Evolutionary conservation across 2,329 filamentous ascomycete species (phyloP).

Genomic region (Lasiodiplodia sp.): DNA sequence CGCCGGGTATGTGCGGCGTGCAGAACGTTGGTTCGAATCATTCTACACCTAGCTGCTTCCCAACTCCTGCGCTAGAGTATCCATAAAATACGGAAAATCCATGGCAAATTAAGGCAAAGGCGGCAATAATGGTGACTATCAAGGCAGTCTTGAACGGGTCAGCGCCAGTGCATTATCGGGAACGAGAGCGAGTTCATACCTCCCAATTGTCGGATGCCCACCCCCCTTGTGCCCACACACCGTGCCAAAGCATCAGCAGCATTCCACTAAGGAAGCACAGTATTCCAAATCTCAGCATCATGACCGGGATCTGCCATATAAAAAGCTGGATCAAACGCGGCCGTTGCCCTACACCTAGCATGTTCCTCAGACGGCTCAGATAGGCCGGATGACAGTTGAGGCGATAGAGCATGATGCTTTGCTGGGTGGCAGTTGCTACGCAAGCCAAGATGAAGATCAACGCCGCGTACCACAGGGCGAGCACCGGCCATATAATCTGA

Average conservation of each 20-base stretch:
- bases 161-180: neutral
- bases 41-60: neutral
- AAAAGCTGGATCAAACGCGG: neutral
- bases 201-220: neutral
- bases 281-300: slow-evolving; percentile 3
- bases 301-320: slow-evolving; percentile 4
- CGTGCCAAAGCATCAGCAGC: neutral
- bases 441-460: neutral
- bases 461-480: neutral
- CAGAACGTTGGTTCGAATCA: neutral
- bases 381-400: neutral
- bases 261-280: neutral
- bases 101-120: neutral
- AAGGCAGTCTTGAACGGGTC: neutral
- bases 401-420: slow-evolving; percentile 7
- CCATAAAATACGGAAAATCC: neutral
- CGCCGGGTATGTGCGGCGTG: too few species aligned
- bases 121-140: neutral
- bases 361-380: neutral
- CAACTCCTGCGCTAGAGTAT: neutral
- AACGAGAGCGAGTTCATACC: neutral
- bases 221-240: neutral
- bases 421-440: neutral
- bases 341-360: neutral
- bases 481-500: neutral